Evolutionary conservation across 768 basidiomycete species (phyloP), one percentile per base, ranked within the genome.

Genomic region (Termitomyces sp.): DNA sequence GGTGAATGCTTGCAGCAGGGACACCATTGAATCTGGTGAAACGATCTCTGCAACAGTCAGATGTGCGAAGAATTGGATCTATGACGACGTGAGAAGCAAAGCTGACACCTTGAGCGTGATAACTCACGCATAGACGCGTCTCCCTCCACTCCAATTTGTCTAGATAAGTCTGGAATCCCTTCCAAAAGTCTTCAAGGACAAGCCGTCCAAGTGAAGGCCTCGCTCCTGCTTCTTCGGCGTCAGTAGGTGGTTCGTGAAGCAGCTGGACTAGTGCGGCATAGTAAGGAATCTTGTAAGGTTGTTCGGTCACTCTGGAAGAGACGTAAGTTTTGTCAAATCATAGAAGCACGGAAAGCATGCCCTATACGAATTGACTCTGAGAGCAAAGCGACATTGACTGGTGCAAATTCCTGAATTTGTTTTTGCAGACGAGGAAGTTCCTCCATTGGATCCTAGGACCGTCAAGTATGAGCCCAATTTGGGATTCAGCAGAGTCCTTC

Each of bases 41-140:
- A 98, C 81, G 1, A 95, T 74, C 57, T 82, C 81, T 1, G 92
- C 85, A 3, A 88, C 79, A 33, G 91, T 88, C 49, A 97, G 73
- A 67, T 95, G 91, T 1, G 95, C 89, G 68, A 98, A 97, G 71
- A 98, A 91, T 61, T 94, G 92, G 14, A 98, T 88, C 95, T 98
- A 38, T 5, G 51, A 41, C 61, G 41, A 58, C 51, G 13, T 60
- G 32, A 18, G 16, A 23, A 54, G 50, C 32, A 20, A 32, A 36
- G 35, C 38, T n/a, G 40, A 55, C 36, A 33, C 3, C 44, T 47
- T 49, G 48, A 50, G 41, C n/a, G 40, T 51, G 23, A 28, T 14
- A 55, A 77, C 93, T 73, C 68, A 96, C 95, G 64, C 89, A 89
- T 68, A 95, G 79, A 61, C 95, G 84, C 47, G 90, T 87, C 64